phyloP scores from a whole-genome alignment of 371 early-diverging fungal species.

The Chytridium lagenaria region DNA sequence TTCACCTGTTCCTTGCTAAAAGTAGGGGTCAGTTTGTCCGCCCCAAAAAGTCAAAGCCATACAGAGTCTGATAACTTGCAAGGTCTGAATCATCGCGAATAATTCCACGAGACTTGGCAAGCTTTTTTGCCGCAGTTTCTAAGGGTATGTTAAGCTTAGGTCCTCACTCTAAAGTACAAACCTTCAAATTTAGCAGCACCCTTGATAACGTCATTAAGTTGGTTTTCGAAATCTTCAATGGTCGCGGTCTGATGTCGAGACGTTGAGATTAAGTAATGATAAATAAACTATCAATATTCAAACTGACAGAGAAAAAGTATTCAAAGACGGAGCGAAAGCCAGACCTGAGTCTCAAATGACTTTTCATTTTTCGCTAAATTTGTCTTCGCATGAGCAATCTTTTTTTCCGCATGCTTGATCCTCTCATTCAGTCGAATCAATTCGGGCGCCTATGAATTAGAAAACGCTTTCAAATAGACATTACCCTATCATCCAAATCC shows the following conservation, averaged over 20 bases:
- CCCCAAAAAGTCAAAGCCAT: neutral
- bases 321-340: neutral
- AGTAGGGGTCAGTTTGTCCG: neutral
- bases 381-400: slow-evolving; percentile 70
- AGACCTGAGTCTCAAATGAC: slow-evolving; percentile 35
- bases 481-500: slow-evolving; percentile 66
- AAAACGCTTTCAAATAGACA: slow-evolving; percentile 11
- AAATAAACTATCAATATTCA: no score
- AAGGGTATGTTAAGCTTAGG: neutral
- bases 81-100: neutral
- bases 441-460: slow-evolving; percentile 39
- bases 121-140: slow-evolving; percentile 5
- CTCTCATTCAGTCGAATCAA: slow-evolving; percentile 75
- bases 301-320: no score
- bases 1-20: slow-evolving; percentile 64
- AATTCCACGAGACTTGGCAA: neutral
- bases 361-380: slow-evolving; percentile 58
- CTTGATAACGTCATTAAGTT: slow-evolving; percentile 28
- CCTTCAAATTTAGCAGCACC: slow-evolving; percentile 44
- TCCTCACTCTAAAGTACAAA: slow-evolving; percentile 8
- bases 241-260: slow-evolving; percentile 15
- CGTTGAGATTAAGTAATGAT: no score
- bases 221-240: slow-evolving; percentile 37
- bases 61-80: slow-evolving; percentile 3
- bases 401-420: slow-evolving; percentile 69